Evolutionary conservation across 495 filamentous ascomycete species (phyloP).

Genomic region (Xylaria nigripes): DNA sequence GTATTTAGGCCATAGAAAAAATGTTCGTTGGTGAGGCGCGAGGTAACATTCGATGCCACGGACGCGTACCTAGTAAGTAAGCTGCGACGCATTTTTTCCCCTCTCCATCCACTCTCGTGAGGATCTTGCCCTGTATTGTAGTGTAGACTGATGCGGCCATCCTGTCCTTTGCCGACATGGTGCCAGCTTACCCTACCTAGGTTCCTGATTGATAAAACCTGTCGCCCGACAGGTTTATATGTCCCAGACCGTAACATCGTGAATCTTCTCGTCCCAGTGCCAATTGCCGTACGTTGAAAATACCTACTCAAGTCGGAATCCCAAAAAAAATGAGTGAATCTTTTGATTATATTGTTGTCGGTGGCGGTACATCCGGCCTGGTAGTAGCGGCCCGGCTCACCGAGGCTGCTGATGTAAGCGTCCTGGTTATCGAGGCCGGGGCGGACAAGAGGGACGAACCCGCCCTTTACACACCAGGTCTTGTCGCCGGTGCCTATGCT

Average conservation of each 20-base stretch:
- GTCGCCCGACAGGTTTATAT: neutral
- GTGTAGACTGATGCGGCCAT: too few relatives aligned
- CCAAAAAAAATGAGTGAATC: constrained; percentile 14
- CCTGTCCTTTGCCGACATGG: too few relatives aligned
- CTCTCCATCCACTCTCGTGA: too few relatives aligned
- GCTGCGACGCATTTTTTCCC: too few relatives aligned
- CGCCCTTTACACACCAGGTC: constrained; percentile 38
- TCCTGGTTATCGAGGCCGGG: constrained; percentile 51
- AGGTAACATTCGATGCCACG: too few relatives aligned
- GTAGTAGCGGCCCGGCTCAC: constrained; percentile 57
- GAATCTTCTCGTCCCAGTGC: neutral
- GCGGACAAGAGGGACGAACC: constrained; percentile 40
- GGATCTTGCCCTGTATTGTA: too few relatives aligned
- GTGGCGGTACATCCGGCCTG: constrained; percentile 78
- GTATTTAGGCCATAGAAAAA: too few relatives aligned
- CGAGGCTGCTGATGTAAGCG: constrained; percentile 31
- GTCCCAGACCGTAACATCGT: neutral
- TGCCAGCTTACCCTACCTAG: too few relatives aligned
- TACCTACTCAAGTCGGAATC: neutral
- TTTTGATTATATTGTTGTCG: constrained; percentile 79
- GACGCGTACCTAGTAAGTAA: too few relatives aligned
- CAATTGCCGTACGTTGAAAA: neutral
- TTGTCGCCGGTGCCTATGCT: constrained; percentile 36
- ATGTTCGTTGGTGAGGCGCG: too few relatives aligned
- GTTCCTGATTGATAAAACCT: neutral